These are phyloP conservation scores for Aquilaria sinensis DNA, from an alignment of 345 rosid species.

Conservation along the genomic window DNA sequence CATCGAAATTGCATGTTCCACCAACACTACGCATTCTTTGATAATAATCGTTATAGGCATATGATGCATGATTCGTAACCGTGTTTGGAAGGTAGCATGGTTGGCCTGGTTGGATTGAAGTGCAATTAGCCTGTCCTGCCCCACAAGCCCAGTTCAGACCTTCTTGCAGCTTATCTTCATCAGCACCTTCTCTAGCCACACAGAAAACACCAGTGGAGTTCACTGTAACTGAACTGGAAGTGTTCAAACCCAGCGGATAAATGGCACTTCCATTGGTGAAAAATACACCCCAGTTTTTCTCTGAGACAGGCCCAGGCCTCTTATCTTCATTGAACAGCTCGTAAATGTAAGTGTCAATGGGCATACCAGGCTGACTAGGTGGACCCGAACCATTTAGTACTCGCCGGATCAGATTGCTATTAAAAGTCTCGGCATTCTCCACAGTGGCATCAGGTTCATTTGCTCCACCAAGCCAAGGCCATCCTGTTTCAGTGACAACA, in stretches of 20 bases:
- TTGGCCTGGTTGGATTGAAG: conserved; percentile 60
- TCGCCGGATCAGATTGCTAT: conserved; percentile 58
- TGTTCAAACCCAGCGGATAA: conserved; percentile 52
- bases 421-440: conserved; percentile 73
- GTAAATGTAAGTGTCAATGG: conserved; percentile 72
- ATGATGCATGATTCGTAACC: conserved; percentile 72
- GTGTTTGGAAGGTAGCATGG: conserved; percentile 61
- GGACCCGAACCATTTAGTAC: conserved; percentile 86
- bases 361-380: conserved; percentile 65
- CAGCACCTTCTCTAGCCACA: conserved; percentile 68
- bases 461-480: conserved; percentile 91
- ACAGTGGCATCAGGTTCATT: conserved; percentile 72
- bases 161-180: conserved; percentile 50
- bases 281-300: conserved; percentile 84
- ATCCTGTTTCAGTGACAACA: conserved; percentile 88
- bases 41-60: conserved; percentile 84
- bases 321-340: conserved; percentile 92
- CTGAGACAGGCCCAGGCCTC: conserved; percentile 63
- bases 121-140: conserved; percentile 78
- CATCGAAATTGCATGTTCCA: conserved; percentile 85
- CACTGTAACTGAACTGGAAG: conserved; percentile 20
- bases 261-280: conserved; percentile 70
- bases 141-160: conserved; percentile 99
- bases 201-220: conserved; percentile 64
- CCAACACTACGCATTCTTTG: conserved; percentile 71